Conservation (phyloP, 805 yeast species). For the Metschnikowia shivogae region DNA sequence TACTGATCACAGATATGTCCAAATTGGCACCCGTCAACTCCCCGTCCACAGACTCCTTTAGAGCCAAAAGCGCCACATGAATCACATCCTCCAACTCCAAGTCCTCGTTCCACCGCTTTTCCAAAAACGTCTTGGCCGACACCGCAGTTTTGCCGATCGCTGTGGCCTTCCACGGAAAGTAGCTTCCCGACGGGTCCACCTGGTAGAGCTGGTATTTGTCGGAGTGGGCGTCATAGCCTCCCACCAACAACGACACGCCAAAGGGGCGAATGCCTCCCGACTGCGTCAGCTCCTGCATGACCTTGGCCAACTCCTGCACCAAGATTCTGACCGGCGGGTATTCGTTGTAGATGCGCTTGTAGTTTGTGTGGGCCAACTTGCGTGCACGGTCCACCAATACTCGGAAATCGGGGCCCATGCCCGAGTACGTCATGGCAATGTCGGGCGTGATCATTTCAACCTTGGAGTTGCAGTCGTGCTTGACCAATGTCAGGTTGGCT, state of each 20-base stretch:
- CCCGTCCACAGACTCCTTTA: conserved; percentile 96
- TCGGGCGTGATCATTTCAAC: conserved; percentile 86
- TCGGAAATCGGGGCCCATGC: conserved; percentile 99
- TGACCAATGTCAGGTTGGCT: conserved; percentile 71
- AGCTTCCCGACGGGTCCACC: conserved; percentile 97
- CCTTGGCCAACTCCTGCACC: conserved; percentile 91
- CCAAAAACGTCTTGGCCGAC: conserved; percentile 96
- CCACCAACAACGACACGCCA: conserved; percentile 91
- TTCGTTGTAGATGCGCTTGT: conserved; percentile 91
- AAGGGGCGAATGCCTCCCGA: conserved; percentile 99
- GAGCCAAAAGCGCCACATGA: conserved; percentile 88
- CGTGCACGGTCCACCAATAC: conserved; percentile 92
- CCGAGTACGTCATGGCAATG: conserved; percentile 93
- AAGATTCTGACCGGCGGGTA: conserved; percentile 94
- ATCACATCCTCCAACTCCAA: conserved; percentile 97
- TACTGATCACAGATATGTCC: conserved; percentile 85
- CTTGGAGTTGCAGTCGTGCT: conserved; percentile 70
- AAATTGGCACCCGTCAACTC: conserved; percentile 96
- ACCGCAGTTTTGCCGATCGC: conserved; percentile 96
- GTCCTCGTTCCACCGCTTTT: conserved; percentile 97
- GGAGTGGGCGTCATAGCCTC: conserved; percentile 82
- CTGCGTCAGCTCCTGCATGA: conserved; percentile 98
- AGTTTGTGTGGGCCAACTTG: conserved; percentile 86
- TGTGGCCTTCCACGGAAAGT: conserved; percentile 99
- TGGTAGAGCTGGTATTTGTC: conserved; percentile 78